Base-by-base conservation (phyloP, 2,329 filamentous ascomycete genomes). In the Paracoccidioides lutzii region DNA sequence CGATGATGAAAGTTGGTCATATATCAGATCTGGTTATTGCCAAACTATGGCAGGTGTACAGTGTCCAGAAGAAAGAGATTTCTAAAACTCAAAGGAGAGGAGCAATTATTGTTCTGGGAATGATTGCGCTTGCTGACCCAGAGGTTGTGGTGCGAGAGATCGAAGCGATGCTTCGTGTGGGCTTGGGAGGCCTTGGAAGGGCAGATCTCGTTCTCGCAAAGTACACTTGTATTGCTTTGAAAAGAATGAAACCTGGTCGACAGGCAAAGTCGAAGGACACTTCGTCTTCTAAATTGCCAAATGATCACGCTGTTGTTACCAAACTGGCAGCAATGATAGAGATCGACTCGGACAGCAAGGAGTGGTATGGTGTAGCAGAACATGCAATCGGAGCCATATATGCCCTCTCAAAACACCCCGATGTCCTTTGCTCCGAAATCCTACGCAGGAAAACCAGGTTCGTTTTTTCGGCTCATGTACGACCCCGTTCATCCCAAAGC, bases 11-110 rank as follows among this genome's bases (percentile, higher is more conserved):
- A 72, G 84, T 85, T 41, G 88, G 89, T 12, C 81, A 90, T 69
- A 84, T 98, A 59, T 85, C 88, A 1, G 89, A 94, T 22, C 76
- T 86, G 0, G 91, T 98, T 52, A 80, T 97, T 51, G 80, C 86
- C 53, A 98, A 97, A 74, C 76, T 98, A 5, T 98, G 94, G 93
- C 90, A 95, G 66, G 90, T 98, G 3, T 98, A 98, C 66, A 89
- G 91, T 42, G 85, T 96, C 46, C 90, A 95, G 66, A 93, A 85
- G 73, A 84, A 88, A 59, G 90, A 96, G 57, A 96, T 96, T 46
- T 97, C 93, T 0, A 86, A 84, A 64, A 91, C 84, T 2, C 93
- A 97, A 70, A 81, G 93, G 59, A 82, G 93, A 45, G 93, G 93
- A 32, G 85, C 93, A 52, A 97, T 98, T 67, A 97, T 98, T 60